Evolutionary conservation across 768 basidiomycete genomes (phyloP).

Genomic region (Boletellus ananas): DNA sequence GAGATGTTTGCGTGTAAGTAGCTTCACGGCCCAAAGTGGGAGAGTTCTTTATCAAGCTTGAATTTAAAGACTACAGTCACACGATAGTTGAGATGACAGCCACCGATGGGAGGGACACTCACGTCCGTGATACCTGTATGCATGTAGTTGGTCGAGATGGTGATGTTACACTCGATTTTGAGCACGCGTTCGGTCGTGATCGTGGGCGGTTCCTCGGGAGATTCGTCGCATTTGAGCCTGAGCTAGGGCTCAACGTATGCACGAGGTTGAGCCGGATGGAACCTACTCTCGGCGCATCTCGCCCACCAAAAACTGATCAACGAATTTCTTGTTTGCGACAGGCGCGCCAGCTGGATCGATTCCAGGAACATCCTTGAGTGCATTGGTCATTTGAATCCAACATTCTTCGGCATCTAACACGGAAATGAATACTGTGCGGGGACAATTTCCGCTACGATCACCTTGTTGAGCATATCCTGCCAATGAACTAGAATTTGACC

Average conservation of each 20-base stretch:
- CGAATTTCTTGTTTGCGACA: constrained; percentile 49
- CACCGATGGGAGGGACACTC: constrained; percentile 22
- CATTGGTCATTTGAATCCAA: constrained; percentile 69
- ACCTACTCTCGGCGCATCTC: constrained; percentile 66
- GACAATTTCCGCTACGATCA: constrained; percentile 8
- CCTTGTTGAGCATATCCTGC: constrained; percentile 79
- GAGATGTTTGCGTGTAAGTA: constrained; percentile 73
- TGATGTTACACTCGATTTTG: constrained; percentile 93
- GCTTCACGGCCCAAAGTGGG: constrained; percentile 78
- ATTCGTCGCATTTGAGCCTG: constrained; percentile 80
- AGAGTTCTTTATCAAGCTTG: constrained; percentile 82
- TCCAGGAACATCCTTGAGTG: constrained; percentile 67
- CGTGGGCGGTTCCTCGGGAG: constrained; percentile 70
- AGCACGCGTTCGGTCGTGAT: constrained; percentile 67
- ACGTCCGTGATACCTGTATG: constrained; percentile 80
- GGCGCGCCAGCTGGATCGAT: constrained; percentile 30
- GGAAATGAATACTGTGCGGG: constrained; percentile 1
- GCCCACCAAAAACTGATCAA: constrained; percentile 80
- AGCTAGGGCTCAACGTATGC: constrained; percentile 21
- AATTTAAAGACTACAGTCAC: constrained; percentile 66
- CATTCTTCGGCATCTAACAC: constrained; percentile 91
- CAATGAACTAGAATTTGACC: constrained; percentile 37
- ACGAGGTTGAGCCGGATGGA: neutral
- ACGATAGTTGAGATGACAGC: constrained; percentile 2
- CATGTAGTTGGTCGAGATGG: constrained; percentile 84